Evolutionary conservation across 306 rosid species (phyloP), one percentile per base, ranked within the genome.

Genomic region (Cucurbita moschata): DNA sequence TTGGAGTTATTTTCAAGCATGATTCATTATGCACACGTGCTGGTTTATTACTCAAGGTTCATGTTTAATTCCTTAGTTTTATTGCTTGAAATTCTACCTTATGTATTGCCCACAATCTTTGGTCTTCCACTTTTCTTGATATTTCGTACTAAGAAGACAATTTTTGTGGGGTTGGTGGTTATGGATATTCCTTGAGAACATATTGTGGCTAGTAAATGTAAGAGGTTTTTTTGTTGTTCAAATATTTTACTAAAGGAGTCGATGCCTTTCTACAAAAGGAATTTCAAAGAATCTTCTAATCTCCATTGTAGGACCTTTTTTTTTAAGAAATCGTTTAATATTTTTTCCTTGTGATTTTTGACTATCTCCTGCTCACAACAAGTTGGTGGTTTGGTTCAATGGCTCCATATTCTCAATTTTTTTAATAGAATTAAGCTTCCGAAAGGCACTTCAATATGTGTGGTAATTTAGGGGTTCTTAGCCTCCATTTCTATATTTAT

Each of bases 11-110:
- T 38, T 67, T 88, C 54, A 83, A 88, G 86, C 86, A 81, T 50
- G 89, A 88, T 75, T 84, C 84, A 78, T 79, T 91, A 67, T 91
- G 99, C 77, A 82, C 75, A 55, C 95, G 96, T 71, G 97, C 97
- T 64, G 90, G 89, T 54, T 76, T 89, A 76, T 79, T 89, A 77
- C 88, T 95, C 35, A 87, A 91, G 99, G 99, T 94, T 84, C 52
- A 77, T 78, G 47, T 61, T 39, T 26, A 56, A 79, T 51, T 38
- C 72, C 76, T 74, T 42, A 49, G 69, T 9, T 58, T 44, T 74
- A 38, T 80, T 78, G 73, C 79, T 14, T 65, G 54, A 35, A 76
- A 49, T 30, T 30, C 35, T 30, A 30, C 35, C 74, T 71, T 62
- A 69, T 39, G 13, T 55, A 49, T 76, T n/a, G 51, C 39, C 53